These are phyloP conservation scores for Zelopaecilomyces penicillatus DNA, from an alignment of 2,329 filamentous ascomycete genomes.

Conservation along the genomic window DNA sequence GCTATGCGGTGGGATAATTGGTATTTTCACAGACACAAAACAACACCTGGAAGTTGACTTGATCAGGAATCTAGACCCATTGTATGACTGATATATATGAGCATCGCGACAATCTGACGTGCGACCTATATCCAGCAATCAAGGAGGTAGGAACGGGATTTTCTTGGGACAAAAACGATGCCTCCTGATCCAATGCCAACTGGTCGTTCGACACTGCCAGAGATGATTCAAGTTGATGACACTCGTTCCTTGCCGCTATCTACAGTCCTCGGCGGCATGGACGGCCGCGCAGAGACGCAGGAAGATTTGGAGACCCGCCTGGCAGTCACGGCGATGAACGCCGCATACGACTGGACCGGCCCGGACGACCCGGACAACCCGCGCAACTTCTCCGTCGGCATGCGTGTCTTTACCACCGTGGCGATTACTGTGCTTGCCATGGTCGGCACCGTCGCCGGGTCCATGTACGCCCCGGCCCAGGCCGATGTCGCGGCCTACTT, in stretches of 20 bases:
- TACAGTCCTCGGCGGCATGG: no score
- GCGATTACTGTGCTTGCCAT: constrained; percentile 64
- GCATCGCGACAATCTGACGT: no score
- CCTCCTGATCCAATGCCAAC: neutral
- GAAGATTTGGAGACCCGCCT: constrained; percentile 9
- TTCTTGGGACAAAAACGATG: neutral
- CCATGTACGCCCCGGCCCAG: constrained; percentile 25
- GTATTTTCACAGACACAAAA: no score
- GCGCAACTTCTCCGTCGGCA: constrained; percentile 69
- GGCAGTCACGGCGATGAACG: constrained; percentile 17
- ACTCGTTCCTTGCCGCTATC: no score
- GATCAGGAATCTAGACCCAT: no score
- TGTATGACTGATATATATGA: no score
- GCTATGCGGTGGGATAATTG: no score
- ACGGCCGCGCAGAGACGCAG: neutral
- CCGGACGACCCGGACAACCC: constrained; percentile 66
- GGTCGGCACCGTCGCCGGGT: constrained; percentile 23
- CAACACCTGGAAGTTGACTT: no score
- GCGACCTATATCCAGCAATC: no score
- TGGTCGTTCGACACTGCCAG: neutral
- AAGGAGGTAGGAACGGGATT: no score
- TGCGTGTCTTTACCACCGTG: constrained; percentile 72
- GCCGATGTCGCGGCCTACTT: constrained; percentile 14
- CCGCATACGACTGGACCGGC: constrained; percentile 19
- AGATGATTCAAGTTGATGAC: neutral